Conservation (phyloP, 495 filamentous ascomycete species). For the Apiosordaria backusii region DNA sequence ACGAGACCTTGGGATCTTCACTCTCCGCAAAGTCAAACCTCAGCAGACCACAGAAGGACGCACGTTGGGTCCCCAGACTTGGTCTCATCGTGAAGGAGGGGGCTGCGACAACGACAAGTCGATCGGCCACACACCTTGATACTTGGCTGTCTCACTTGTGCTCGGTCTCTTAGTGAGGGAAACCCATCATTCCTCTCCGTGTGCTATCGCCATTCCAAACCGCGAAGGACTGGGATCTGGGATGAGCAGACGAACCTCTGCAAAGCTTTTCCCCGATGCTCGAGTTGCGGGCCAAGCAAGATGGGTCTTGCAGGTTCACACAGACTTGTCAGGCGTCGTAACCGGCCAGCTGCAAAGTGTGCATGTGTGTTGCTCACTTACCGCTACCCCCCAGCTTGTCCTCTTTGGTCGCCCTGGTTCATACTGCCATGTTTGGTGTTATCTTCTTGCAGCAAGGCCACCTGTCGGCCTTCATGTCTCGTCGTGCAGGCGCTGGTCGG, state of each 20-base stretch:
- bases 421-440: slow-evolving; percentile 9
- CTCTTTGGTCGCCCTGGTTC: slow-evolving; percentile 10
- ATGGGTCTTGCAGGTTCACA: slow-evolving; percentile 2
- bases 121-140: neutral
- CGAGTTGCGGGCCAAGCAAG: neutral
- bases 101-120: neutral
- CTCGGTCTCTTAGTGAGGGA: neutral
- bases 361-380: neutral
- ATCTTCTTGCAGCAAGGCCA: neutral
- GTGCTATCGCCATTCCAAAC: slow-evolving; percentile 14
- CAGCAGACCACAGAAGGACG: neutral
- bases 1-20: neutral
- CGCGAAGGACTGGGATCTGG: slow-evolving; percentile 2
- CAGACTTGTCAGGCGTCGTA: neutral
- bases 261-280: slow-evolving; percentile 10
- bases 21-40: neutral
- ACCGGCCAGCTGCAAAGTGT: neutral
- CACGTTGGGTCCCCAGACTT: neutral
- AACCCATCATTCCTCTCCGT: slow-evolving; percentile 11
- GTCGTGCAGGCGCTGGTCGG: slow-evolving; percentile 12
- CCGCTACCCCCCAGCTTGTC: slow-evolving; percentile 12
- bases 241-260: neutral
- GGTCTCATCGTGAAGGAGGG: neutral
- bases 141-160: neutral
- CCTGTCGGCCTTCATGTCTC: slow-evolving; percentile 4